Conservation (phyloP, 441 rosid genomes). For the Omphalea diandra region DNA sequence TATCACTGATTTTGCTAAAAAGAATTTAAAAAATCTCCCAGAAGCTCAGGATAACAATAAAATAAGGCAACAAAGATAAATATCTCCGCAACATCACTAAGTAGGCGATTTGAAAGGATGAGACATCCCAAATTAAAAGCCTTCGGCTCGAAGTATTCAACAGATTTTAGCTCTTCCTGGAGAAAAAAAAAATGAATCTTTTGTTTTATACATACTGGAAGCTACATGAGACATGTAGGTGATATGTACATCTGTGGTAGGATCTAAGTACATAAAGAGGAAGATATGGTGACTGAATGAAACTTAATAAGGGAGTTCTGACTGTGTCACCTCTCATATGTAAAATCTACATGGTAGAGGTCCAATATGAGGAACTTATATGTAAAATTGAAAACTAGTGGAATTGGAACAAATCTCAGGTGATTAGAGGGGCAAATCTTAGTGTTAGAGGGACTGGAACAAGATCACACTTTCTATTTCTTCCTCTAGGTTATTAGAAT, state of each 20-base stretch:
- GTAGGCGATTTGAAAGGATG: neutral
- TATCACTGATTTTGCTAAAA: slow-evolving; percentile 4
- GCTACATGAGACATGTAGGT: neutral
- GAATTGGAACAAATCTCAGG: no score
- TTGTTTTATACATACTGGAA: neutral
- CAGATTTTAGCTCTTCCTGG: slow-evolving; percentile 1
- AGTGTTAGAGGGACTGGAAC: neutral
- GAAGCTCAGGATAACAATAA: neutral
- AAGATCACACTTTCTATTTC: neutral
- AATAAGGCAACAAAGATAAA: neutral
- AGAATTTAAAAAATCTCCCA: neutral
- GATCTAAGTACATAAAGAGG: neutral
- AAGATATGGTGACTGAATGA: neutral
- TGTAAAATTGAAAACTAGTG: neutral
- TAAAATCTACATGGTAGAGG: neutral
- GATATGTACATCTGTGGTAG: neutral
- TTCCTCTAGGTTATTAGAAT: neutral
- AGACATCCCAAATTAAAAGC: neutral
- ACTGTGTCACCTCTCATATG: neutral
- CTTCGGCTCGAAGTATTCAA: neutral
- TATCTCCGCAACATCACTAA: neutral
- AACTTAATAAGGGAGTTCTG: neutral
- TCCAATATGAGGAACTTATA: neutral
- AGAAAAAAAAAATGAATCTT: neutral
- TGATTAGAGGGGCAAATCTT: no score